phyloP scores from a whole-genome alignment of 805 yeast genomes.

The Pichia scutulata region DNA sequence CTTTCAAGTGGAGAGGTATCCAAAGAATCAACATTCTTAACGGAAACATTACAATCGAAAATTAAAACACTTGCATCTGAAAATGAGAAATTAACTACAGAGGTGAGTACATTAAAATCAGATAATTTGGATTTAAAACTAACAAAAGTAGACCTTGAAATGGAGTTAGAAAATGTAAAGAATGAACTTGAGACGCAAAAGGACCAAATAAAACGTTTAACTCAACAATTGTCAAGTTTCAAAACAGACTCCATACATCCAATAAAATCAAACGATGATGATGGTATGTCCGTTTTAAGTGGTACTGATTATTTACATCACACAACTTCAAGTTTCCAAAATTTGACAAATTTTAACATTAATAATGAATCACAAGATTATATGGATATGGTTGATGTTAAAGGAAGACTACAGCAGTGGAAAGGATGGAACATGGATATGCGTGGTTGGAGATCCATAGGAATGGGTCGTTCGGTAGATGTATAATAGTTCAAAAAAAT shows the following conservation, averaged over 20 bases:
- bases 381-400: slow-evolving; percentile 45
- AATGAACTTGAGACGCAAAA: slow-evolving; percentile 28
- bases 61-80: slow-evolving; percentile 28
- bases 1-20: slow-evolving; percentile 9
- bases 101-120: slow-evolving; percentile 10
- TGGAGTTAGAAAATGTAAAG: slow-evolving; percentile 31
- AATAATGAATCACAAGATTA: slow-evolving; percentile 23
- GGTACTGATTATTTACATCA: slow-evolving; percentile 13
- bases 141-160: slow-evolving; percentile 27
- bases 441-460: slow-evolving; percentile 71
- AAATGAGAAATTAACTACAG: slow-evolving; percentile 14
- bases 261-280: slow-evolving; percentile 16
- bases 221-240: slow-evolving; percentile 25
- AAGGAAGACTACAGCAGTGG: slow-evolving; percentile 62
- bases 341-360: slow-evolving; percentile 19
- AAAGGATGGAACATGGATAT: slow-evolving; percentile 82
- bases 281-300: slow-evolving; percentile 14
- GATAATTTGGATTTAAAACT: slow-evolving; percentile 24
- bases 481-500: background rate
- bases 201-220: slow-evolving; percentile 18
- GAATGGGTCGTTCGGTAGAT: slow-evolving; percentile 55
- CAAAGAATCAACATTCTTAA: slow-evolving; percentile 20
- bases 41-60: slow-evolving; percentile 26
- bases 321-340: slow-evolving; percentile 18
- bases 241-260: slow-evolving; percentile 25